Percentiles rank a stretch among this genome's conserved stretches.
Evolutionary conservation across 2,329 filamentous ascomycete species (phyloP).

Genomic region (Phyllosticta paracitricarpa): DNA sequence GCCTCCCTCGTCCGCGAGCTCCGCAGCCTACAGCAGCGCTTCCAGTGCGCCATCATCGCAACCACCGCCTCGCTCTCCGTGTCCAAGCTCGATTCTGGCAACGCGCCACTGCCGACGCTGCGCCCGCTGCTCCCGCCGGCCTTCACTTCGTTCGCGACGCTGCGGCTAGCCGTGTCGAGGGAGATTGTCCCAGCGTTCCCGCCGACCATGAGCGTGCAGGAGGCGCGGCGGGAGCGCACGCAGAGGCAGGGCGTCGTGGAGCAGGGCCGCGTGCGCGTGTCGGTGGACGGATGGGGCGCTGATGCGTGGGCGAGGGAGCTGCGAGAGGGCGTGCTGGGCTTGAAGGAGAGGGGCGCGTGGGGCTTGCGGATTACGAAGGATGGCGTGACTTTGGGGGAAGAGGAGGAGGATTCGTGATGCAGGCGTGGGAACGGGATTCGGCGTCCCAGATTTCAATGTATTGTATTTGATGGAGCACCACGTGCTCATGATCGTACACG

Average conservation of each 20-base stretch:
- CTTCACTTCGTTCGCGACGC: conserved; percentile 20
- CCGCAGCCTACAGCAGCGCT: background rate
- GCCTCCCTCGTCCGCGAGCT: conserved; percentile 13
- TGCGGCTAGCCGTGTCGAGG: conserved; percentile 25
- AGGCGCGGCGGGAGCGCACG: background rate
- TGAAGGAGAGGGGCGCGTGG: background rate
- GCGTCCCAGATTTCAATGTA: no score
- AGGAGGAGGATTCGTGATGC: background rate
- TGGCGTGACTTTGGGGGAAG: background rate
- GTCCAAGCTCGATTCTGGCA: background rate
- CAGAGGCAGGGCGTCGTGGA: background rate
- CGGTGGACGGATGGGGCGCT: background rate
- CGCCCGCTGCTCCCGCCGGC: conserved; percentile 20
- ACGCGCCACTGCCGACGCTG: background rate
- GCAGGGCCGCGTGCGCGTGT: background rate
- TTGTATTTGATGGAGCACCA: background rate
- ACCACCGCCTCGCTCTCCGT: background rate
- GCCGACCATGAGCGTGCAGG: background rate
- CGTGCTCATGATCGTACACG: background rate
- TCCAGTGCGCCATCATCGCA: conserved; percentile 8
- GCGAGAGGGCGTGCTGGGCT: background rate
- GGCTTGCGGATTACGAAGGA: background rate
- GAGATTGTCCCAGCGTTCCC: conserved; percentile 18
- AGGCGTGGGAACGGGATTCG: no score
- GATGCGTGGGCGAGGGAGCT: background rate